These are phyloP conservation scores for Beauveria sp. DNA, from an alignment of 2,329 filamentous ascomycete species.

Conservation along the genomic window DNA sequence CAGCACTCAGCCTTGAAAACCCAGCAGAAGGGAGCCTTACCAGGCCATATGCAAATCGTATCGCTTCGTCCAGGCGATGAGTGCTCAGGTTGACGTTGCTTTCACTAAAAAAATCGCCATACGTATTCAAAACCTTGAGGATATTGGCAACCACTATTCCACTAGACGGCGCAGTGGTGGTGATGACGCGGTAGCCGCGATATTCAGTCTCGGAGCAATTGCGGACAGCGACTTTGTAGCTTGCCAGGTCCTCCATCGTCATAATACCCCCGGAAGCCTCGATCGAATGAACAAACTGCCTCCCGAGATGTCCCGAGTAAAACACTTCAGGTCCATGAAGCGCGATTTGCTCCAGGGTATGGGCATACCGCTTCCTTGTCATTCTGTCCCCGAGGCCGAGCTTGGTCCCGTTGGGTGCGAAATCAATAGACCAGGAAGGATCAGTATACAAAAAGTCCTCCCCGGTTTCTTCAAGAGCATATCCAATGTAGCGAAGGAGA, in stretches of 20 bases:
- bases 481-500: slow-evolving; percentile 61
- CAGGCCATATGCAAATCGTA: slow-evolving; percentile 69
- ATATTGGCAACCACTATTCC: slow-evolving; percentile 63
- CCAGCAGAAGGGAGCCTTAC: background rate
- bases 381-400: slow-evolving; percentile 63
- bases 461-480: slow-evolving; percentile 31
- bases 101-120: slow-evolving; percentile 53
- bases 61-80: slow-evolving; percentile 72
- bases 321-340: slow-evolving; percentile 58
- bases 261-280: slow-evolving; percentile 63
- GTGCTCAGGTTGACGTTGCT: slow-evolving; percentile 53
- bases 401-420: slow-evolving; percentile 65
- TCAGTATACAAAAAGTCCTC: slow-evolving; percentile 59
- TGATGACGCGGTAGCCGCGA: slow-evolving; percentile 60
- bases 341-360: slow-evolving; percentile 65
- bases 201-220: slow-evolving; percentile 55
- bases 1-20: background rate
- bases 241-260: slow-evolving; percentile 61
- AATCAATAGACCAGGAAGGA: slow-evolving; percentile 72
- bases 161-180: slow-evolving; percentile 62
- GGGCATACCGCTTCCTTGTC: slow-evolving; percentile 64
- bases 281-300: slow-evolving; percentile 60
- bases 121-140: slow-evolving; percentile 68
- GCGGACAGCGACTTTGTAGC: slow-evolving; percentile 61
- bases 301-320: slow-evolving; percentile 61